phyloP scores from a whole-genome alignment of 2,329 filamentous ascomycete genomes.

The Fusarium succisae region DNA sequence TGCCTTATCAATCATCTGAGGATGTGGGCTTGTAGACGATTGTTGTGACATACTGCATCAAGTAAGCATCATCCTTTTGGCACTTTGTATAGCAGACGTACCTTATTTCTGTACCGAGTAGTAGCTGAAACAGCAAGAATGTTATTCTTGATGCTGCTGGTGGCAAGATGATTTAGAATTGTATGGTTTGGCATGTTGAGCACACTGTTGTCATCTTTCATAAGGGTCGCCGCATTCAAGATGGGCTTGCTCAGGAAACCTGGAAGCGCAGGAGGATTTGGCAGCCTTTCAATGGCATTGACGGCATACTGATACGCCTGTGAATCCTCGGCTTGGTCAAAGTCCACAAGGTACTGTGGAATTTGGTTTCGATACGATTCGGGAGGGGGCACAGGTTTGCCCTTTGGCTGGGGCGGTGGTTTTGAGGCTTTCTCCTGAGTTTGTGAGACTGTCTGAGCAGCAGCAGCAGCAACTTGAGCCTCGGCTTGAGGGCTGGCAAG shows the following conservation, averaged over 20 bases:
- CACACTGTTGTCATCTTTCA: slow-evolving; percentile 98
- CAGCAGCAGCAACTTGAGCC: slow-evolving; percentile 16
- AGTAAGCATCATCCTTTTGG: slow-evolving; percentile 15
- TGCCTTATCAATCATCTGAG: slow-evolving; percentile 56
- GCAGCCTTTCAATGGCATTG: slow-evolving; percentile 79
- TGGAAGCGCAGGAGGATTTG: slow-evolving; percentile 84
- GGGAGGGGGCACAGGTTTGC: slow-evolving; percentile 64
- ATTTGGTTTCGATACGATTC: slow-evolving; percentile 77
- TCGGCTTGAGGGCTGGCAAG: slow-evolving; percentile 46
- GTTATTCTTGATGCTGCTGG: slow-evolving; percentile 97
- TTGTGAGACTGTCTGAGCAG: slow-evolving; percentile 11
- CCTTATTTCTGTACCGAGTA: slow-evolving; percentile 97
- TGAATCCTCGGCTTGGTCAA: slow-evolving; percentile 85
- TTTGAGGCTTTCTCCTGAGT: slow-evolving; percentile 8
- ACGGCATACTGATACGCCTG: slow-evolving; percentile 78
- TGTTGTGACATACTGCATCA: slow-evolving; percentile 86
- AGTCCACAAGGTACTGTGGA: slow-evolving; percentile 85
- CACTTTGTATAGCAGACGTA: slow-evolving; percentile 48
- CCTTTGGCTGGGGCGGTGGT: slow-evolving; percentile 53
- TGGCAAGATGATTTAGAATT: slow-evolving; percentile 94
- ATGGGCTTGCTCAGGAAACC: slow-evolving; percentile 95
- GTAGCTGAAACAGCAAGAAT: slow-evolving; percentile 95
- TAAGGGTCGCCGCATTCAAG: slow-evolving; percentile 86
- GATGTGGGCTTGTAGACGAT: slow-evolving; percentile 95
- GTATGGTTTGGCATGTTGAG: slow-evolving; percentile 97